Base-by-base conservation (phyloP, 257 asterid species). In the Nicotiana knightiana region DNA sequence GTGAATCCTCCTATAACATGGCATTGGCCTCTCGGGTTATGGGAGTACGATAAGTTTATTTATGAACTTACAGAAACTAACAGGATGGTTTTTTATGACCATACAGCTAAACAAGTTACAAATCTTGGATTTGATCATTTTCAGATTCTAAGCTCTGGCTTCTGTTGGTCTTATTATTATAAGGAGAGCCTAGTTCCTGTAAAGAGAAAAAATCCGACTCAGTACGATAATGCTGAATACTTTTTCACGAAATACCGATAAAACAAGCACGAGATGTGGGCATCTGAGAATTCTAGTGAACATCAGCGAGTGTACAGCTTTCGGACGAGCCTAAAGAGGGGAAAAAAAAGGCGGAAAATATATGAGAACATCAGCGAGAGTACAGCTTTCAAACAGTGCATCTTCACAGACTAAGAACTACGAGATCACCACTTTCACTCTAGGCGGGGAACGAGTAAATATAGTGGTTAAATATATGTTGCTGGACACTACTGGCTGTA, bases 81-180 rank as follows among this genome's bases (percentile, higher is more conserved):
- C 1, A 18, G 4, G 16, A 1, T 67, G 76, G 54, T 18, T 3
- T 67, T 35, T 3, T 67, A 67, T 67, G 76, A 67, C 32, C n/a
- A 67, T 37, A 18, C 54, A 1, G n/a, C 76, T 67, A 67, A 18
- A 37, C 2, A 18, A 67, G 55, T 37, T 37, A 67, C 76, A 67
- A 37, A n/a, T 67, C 76, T 67, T 37, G 76, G 76, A 67, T 67
- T 67, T 67, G 26, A 37, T 67, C 76, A 67, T 9, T 67, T 67
- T 37, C 55, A 46, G 76, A 5, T 37, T 67, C 54, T 37, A 67
- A 39, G 54, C 30, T 67, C 76, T 4, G 21, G 32, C 9, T 67
- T 67, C 55, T 67, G 55, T 37, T 67, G 55, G 55, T 37, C 16
- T 67, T 21, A 35, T 28, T 9, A 67, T 67, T 37, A 67, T 37